Percentiles rank a stretch among this genome's conserved stretches.
These are phyloP conservation scores for Dissoconium aciculare DNA, from an alignment of 2,329 filamentous ascomycete genomes.

Conservation along the genomic window DNA sequence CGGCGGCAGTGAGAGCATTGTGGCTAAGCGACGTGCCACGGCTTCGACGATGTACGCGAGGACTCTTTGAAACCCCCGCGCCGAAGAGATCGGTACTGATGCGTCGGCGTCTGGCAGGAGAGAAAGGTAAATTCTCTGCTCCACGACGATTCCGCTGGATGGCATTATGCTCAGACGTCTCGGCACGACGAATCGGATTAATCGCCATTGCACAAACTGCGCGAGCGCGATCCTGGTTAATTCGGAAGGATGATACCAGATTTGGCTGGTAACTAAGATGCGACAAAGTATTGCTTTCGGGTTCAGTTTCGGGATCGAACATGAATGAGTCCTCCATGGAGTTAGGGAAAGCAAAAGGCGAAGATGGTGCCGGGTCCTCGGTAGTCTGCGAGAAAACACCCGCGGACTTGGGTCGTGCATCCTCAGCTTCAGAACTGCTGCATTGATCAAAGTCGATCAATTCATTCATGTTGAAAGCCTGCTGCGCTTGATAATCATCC, in stretches of 20 bases:
- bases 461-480: slow-evolving; percentile 1
- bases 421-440: not conserved
- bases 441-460: not conserved
- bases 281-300: not conserved
- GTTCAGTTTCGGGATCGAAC: not conserved
- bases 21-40: slow-evolving; percentile 8
- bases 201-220: slow-evolving; percentile 40
- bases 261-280: slow-evolving; percentile 29
- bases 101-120: slow-evolving; percentile 43
- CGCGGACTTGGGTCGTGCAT: not conserved
- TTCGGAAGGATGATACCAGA: slow-evolving; percentile 64
- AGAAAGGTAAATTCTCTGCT: slow-evolving; percentile 52
- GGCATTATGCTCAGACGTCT: slow-evolving; percentile 45
- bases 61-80: slow-evolving; percentile 18
- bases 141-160: slow-evolving; percentile 51
- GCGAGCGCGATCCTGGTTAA: slow-evolving; percentile 37
- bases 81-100: slow-evolving; percentile 17
- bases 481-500: slow-evolving; percentile 35
- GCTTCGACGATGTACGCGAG: slow-evolving; percentile 11
- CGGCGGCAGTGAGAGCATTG: not conserved
- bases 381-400: not conserved
- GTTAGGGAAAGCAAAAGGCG: too few species aligned
- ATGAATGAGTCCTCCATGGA: too few species aligned
- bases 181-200: slow-evolving; percentile 47
- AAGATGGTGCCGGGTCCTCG: not conserved